Percentiles rank a stretch among this genome's conserved stretches.
Conservation (phyloP, 2,329 filamentous ascomycete genomes). For the Ceratocystis ficicola region DNA sequence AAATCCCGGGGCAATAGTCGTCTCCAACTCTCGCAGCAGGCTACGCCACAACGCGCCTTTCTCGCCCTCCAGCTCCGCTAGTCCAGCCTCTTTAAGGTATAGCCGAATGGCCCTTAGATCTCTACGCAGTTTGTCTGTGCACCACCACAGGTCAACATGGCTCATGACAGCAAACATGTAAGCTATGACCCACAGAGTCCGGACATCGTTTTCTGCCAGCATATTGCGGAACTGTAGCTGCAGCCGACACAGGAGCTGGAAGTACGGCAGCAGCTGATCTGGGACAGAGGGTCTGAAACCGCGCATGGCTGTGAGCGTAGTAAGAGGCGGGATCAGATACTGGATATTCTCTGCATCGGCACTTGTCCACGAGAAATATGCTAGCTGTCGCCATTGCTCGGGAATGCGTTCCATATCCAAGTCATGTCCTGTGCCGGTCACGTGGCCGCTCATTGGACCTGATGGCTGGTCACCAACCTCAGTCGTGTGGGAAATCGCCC, state of each 20-base stretch:
- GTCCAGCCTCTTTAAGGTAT: constrained; percentile 22
- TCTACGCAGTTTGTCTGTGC: constrained; percentile 21
- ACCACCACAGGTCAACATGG: constrained; percentile 26
- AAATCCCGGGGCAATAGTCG: not conserved
- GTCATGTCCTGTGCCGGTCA: constrained; percentile 18
- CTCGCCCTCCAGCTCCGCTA: constrained; percentile 20
- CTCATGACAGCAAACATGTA: constrained; percentile 26
- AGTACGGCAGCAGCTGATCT: constrained; percentile 24
- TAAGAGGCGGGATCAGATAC: constrained; percentile 23
- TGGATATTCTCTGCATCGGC: constrained; percentile 19
- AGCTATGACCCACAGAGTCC: constrained; percentile 26
- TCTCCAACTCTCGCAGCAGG: constrained; percentile 25
- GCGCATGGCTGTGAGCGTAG: constrained; percentile 17
- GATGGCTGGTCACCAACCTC: constrained; percentile 21
- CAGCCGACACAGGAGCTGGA: constrained; percentile 24
- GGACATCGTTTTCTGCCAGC: constrained; percentile 23
- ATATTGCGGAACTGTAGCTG: constrained; percentile 24
- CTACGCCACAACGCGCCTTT: constrained; percentile 24
- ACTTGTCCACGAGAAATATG: constrained; percentile 17
- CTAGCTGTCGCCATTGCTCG: constrained; percentile 22
- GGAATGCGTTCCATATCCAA: constrained; percentile 23
- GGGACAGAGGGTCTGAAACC: constrained; percentile 11
- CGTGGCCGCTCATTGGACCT: constrained; percentile 22
- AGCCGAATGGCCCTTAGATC: constrained; percentile 24
- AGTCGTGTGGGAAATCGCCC: constrained; percentile 20